Percentiles rank a stretch among this genome's conserved stretches.
Conservation (phyloP, 1,284 basidiomycete genomes). For the Ceratobasidium sp. region DNA sequence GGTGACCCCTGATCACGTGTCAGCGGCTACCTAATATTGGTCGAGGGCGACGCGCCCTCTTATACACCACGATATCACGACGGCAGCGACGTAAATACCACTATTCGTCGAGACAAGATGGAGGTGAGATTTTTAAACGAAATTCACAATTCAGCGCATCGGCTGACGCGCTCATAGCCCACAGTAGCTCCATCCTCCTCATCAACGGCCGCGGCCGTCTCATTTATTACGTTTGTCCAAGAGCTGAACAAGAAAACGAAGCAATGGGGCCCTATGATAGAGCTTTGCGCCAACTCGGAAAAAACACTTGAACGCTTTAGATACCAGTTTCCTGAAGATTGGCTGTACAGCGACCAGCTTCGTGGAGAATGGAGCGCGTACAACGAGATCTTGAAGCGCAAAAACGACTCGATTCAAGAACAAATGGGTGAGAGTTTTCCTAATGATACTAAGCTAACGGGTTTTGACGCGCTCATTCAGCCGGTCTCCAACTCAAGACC, state of each 20-base stretch:
- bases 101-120: slow-evolving; percentile 35
- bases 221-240: slow-evolving; percentile 99
- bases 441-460: neutral
- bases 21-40: slow-evolving; percentile 37
- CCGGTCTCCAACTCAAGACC: slow-evolving; percentile 97
- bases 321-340: slow-evolving; percentile 96
- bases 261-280: slow-evolving; percentile 97
- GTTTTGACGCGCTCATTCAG: slow-evolving; percentile 60
- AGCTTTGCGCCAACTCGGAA: slow-evolving; percentile 92
- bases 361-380: slow-evolving; percentile 98
- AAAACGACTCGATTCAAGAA: slow-evolving; percentile 98
- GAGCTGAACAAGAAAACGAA: slow-evolving; percentile 97
- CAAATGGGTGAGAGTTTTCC: slow-evolving; percentile 77
- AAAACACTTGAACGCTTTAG: slow-evolving; percentile 97
- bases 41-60: slow-evolving; percentile 40
- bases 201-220: slow-evolving; percentile 94
- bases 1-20: slow-evolving; percentile 34
- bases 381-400: slow-evolving; percentile 96
- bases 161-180: slow-evolving; percentile 21
- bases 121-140: slow-evolving; percentile 13
- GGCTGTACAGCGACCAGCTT: slow-evolving; percentile 98
- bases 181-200: slow-evolving; percentile 48
- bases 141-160: neutral
- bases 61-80: slow-evolving; percentile 31
- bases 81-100: slow-evolving; percentile 1